Base-by-base conservation (phyloP, 1,284 basidiomycete genomes). In the Coniferiporia sulphurascens region DNA sequence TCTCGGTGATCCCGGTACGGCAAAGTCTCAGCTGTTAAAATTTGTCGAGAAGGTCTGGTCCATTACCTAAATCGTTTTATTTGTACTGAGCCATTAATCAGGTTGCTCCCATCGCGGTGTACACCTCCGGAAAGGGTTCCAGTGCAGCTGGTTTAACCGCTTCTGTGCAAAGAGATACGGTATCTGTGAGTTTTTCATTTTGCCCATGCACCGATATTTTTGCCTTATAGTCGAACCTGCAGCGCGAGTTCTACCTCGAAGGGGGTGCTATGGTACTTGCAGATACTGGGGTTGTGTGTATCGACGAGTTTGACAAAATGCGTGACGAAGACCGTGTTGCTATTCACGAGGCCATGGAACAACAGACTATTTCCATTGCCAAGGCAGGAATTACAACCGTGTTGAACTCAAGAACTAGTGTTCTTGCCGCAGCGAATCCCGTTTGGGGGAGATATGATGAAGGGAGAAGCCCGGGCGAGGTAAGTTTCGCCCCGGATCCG, bases 281-380 rank as follows among this genome's bases (percentile, higher is more conserved):
- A 0, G 97, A 99, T 70, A 95, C 93, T 3, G 97, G 97, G 32
- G 95, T 99, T 13, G 97, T 99, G 19, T 99, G 97, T 71, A 99
- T 99, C 69, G 97, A 99, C 70, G 97, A 99, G 73, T 99, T 99
- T 68, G 97, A 99, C 78, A 99, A 99, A 80, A 99, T 99, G 97
- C 82, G 96, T 34, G 97, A 99, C 70, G 96, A 98, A 73, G 97
- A 99, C 70, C 87, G 97, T 61, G 97, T 99, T 1, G 97, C 97
- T 0, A 99, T 99, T 63, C 97, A 99, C 75, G 97, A 99, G 76
- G 97, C 96, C 15, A 99, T 99, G 96, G 96, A 99, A 70, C 96
- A 99, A 71, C 96, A 99, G 72, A 99, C 96, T 0, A 99, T 99
- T 66, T 99, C 97, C 1, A 98, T 99, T 65, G 96, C 96, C 38